Evolutionary conservation across 805 yeast genomes (phyloP).

Genomic region (Scheffersomyces stipitis): DNA sequence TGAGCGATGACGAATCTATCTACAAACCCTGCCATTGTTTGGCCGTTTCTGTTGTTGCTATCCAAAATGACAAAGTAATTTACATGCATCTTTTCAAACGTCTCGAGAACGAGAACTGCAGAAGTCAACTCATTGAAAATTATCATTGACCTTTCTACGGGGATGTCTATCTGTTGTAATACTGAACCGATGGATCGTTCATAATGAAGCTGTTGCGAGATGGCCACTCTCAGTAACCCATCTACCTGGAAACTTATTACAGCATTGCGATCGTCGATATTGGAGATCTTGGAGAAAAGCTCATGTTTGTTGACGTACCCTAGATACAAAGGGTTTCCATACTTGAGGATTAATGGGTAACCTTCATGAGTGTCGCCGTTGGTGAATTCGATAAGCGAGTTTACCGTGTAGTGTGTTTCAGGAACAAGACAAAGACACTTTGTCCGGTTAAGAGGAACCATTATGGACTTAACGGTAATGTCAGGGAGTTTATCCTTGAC

Average conservation of each 20-base stretch:
- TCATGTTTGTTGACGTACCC: constrained; percentile 37
- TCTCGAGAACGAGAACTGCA: constrained; percentile 30
- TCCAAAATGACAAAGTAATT: constrained; percentile 33
- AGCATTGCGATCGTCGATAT: constrained; percentile 2
- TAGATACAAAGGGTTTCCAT: constrained; percentile 22
- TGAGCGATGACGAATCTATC: constrained; percentile 37
- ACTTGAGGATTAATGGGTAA: constrained; percentile 34
- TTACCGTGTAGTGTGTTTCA: constrained; percentile 22
- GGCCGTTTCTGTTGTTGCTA: constrained; percentile 9
- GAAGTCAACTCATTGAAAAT: constrained; percentile 32
- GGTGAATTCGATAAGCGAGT: constrained; percentile 17
- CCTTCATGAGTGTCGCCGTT: constrained; percentile 41
- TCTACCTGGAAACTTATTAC: constrained; percentile 22
- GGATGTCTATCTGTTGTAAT: constrained; percentile 13
- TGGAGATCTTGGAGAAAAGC: constrained; percentile 12
- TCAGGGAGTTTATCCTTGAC: constrained; percentile 35
- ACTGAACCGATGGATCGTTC: constrained; percentile 14
- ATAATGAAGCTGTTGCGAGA: constrained; percentile 25
- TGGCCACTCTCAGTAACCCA: constrained; percentile 12
- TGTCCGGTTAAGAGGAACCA: constrained; percentile 30
- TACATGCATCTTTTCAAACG: constrained; percentile 38
- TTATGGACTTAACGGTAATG: constrained; percentile 21
- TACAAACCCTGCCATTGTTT: constrained; percentile 33
- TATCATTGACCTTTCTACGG: constrained; percentile 22
- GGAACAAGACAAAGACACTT: constrained; percentile 28